Evolutionary conservation across 2,329 filamentous ascomycete genomes (phyloP).

Genomic region (Fusarium pseudonygamai): DNA sequence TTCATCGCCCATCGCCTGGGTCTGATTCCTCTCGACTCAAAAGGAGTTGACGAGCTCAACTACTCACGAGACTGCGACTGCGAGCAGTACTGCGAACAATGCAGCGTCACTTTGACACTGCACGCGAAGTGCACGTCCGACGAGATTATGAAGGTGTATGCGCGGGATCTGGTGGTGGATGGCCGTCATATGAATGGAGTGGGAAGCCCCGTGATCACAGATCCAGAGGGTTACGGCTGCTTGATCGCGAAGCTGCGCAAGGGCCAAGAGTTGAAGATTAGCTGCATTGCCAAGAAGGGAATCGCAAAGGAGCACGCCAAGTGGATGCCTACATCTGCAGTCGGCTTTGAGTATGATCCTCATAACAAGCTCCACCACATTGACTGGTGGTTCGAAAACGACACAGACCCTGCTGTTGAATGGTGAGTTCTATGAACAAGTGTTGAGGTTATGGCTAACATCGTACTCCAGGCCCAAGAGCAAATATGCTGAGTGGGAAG

Average conservation of each 20-base stretch:
- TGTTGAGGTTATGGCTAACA: background rate
- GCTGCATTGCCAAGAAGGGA: conserved; percentile 95
- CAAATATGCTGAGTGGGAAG: conserved; percentile 82
- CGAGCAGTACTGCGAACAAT: conserved; percentile 92
- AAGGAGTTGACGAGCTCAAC: conserved; percentile 81
- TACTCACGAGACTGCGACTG: conserved; percentile 97
- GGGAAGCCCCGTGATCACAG: conserved; percentile 83
- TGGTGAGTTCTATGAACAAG: conserved; percentile 68
- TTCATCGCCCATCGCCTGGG: conserved; percentile 94
- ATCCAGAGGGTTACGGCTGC: conserved; percentile 81
- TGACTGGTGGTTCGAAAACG: conserved; percentile 90
- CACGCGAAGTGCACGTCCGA: conserved; percentile 87
- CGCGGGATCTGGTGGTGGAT: conserved; percentile 82
- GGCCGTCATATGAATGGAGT: conserved; percentile 77
- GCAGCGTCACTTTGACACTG: conserved; percentile 84
- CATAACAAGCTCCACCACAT: conserved; percentile 94
- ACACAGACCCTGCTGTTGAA: conserved; percentile 78
- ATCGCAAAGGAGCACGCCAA: conserved; percentile 99
- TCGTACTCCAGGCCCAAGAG: conserved; percentile 73
- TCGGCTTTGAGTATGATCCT: conserved; percentile 98
- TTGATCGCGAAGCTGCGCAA: conserved; percentile 91
- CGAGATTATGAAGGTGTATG: conserved; percentile 93
- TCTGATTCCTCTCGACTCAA: conserved; percentile 86
- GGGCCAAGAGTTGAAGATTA: conserved; percentile 89
- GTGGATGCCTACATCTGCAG: conserved; percentile 91